Conservation (phyloP, 2,329 filamentous ascomycete species). For the Cytospora mali region DNA sequence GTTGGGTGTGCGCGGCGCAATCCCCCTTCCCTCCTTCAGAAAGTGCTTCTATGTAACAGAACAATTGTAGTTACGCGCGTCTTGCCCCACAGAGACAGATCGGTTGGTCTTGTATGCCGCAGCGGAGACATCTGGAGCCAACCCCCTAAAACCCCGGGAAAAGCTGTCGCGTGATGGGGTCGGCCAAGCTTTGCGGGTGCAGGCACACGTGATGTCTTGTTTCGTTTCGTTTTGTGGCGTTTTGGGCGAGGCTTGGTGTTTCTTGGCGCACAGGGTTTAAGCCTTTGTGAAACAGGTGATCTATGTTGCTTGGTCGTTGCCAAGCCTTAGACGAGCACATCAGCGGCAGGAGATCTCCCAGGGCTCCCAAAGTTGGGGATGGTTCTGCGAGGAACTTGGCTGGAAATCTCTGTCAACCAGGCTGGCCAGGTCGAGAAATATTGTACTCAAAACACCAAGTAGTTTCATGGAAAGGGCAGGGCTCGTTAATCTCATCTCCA, state of each 20-base stretch:
- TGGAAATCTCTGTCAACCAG: neutral
- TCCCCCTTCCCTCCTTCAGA: neutral
- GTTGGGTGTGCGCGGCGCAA: neutral
- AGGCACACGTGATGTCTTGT: neutral
- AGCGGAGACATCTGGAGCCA: neutral
- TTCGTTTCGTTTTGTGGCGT: conserved; percentile 8
- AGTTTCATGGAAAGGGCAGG: too few relatives aligned
- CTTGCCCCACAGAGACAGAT: neutral
- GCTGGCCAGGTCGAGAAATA: neutral
- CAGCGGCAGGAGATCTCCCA: conserved; percentile 18
- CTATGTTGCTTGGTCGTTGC: conserved; percentile 6
- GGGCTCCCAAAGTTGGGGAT: conserved; percentile 10
- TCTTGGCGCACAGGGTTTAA: conserved; percentile 9
- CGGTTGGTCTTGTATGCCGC: neutral
- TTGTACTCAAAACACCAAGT: too few relatives aligned
- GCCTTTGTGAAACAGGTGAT: conserved; percentile 1
- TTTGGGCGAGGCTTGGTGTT: neutral
- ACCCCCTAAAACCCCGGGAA: neutral
- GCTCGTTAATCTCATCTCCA: too few relatives aligned
- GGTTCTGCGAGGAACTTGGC: neutral
- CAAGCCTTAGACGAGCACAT: conserved; percentile 19
- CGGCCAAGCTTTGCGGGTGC: neutral
- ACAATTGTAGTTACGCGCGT: neutral
- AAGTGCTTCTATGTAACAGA: neutral
- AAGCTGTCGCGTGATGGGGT: neutral